phyloP scores from a whole-genome alignment of 75 land plant species.

The Ceratopteris richardii region DNA sequence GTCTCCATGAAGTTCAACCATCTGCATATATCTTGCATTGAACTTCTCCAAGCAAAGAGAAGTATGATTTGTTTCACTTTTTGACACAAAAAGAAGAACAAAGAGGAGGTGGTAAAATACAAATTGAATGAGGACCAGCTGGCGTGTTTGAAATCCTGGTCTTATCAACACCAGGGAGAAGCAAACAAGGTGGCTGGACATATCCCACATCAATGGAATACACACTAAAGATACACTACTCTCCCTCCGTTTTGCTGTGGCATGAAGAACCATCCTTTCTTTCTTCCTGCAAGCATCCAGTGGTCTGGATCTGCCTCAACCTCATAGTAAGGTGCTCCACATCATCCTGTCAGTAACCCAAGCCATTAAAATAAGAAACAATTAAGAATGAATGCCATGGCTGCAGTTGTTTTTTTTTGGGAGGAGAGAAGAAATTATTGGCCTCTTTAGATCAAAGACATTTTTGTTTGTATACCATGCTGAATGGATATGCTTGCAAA shows the following conservation, averaged over 20 bases:
- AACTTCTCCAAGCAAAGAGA: too few species aligned
- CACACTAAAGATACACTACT: constrained; percentile 56
- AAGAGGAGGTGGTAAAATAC: constrained; percentile 70
- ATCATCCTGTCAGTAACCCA: constrained; percentile 31
- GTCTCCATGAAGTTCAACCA: too few species aligned
- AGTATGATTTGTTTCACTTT: constrained; percentile 5
- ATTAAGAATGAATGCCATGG: neutral
- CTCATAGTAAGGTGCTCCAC: constrained; percentile 66
- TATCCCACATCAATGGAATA: constrained; percentile 81
- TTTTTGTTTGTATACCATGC: too few species aligned
- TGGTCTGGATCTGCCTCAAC: constrained; percentile 62
- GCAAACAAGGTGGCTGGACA: constrained; percentile 78
- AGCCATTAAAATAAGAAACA: neutral
- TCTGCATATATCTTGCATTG: too few species aligned
- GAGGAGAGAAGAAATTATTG: too few species aligned
- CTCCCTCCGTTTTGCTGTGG: constrained; percentile 48
- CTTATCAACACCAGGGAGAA: constrained; percentile 46
- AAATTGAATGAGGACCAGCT: constrained; percentile 84
- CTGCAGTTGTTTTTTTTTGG: neutral
- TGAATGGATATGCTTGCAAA: too few species aligned
- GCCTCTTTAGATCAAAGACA: too few species aligned
- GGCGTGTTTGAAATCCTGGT: constrained; percentile 71
- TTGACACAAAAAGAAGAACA: constrained; percentile 79
- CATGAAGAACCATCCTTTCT: constrained; percentile 54
- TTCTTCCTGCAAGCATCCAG: constrained; percentile 99